Evolutionary conservation across 805 yeast genomes (phyloP), one percentile per base, ranked within the genome.

Genomic region (Naumovozyma castellii): DNA sequence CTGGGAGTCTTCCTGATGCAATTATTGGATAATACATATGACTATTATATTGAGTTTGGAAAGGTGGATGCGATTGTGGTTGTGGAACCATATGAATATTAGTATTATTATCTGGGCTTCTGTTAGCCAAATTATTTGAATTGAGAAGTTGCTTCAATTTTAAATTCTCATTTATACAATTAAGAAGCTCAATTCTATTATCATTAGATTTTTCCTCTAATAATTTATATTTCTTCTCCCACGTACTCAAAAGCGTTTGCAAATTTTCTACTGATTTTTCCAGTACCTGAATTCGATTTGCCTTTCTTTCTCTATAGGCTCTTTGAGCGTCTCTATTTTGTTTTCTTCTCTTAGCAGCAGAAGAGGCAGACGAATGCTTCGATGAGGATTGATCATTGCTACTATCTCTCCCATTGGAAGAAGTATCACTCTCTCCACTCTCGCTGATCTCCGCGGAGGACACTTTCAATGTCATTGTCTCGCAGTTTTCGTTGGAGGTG

Each of bases 291-390:
- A 86, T 88, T 37, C 90, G 65, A 28, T 83, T 82, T 12, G 96
- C 92, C 50, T 94, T 66, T 48, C 95, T 70, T 59, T 86, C 94
- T 48, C 96, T 66, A 65, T 86, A 84, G 1, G 97, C 94, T 43
- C 95, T 57, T 66, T 88, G 94, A 18, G 96, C 95, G 15, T 92
- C 95, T 43, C 96, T 67, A 57, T 87, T 87, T 60, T 84, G 97
- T 94, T 62, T 88, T 85, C 40, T 95, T 65, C 61, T 86, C 83
- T 16, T 84, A 76, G 84, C 79, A 14, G 34, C 25, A n/a, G 44
- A 42, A 29, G 37, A 40, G 2, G 4, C n/a, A 22, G 27, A 22
- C 27, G 10, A 10, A 22, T 10, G 6, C 6, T 22, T 6, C 27
- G 6, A 6, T 6, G 27, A 22, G 10, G 27, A 22, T 22, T 6